Base-by-base conservation (phyloP, 768 basidiomycete species). In the Naganishia friedmannii region DNA sequence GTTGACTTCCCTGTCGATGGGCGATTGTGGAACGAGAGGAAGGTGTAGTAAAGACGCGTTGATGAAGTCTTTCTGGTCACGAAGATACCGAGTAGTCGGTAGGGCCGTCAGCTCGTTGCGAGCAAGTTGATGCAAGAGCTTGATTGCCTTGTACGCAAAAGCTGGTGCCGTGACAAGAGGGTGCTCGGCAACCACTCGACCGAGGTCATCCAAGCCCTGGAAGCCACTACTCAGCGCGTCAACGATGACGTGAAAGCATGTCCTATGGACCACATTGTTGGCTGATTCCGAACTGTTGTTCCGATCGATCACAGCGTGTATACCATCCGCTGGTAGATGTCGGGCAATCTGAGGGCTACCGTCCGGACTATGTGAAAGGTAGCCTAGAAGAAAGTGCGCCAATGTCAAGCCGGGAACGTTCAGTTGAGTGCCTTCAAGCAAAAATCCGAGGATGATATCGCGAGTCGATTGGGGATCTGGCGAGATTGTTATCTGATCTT, bases 301-400 rank as follows among this genome's bases (percentile, higher is more conserved):
- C 32, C 53, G 51, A 6, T 37, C 60, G 58, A 65, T 65, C 9
- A 54, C 42, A 29, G 68, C 68, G 15, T 69, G 68, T 48, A 48
- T 42, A 32, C 68, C 68, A 28, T 69, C 68, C 34, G 46, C 45
- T 21, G 42, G 32, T 21, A 56, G 66, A 37, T 48, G 39, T 32
- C 28, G 48, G 3, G 45, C 46, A 46, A 53, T 48, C 31, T 53
- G 56, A 10, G 45, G 55, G 54, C 65, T 54, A 12, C 55, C 66
- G 29, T 53, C 28, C n/a, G 70, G 13, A 29, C 39, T 45, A 15
- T 46, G 29, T 13, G 51, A 46, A 12, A 55, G 42, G 29, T 65
- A 68, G 4, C 71, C 71, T 26, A 72, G 42, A 21, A 72, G 53
- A 53, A 65, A 69, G 39, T 72, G 71, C 0, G 67, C 71, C 37